Evolutionary conservation across 495 filamentous ascomycete species (phyloP), one percentile per base, ranked within the genome.

Genomic region (Rhizodiscina lignyota): DNA sequence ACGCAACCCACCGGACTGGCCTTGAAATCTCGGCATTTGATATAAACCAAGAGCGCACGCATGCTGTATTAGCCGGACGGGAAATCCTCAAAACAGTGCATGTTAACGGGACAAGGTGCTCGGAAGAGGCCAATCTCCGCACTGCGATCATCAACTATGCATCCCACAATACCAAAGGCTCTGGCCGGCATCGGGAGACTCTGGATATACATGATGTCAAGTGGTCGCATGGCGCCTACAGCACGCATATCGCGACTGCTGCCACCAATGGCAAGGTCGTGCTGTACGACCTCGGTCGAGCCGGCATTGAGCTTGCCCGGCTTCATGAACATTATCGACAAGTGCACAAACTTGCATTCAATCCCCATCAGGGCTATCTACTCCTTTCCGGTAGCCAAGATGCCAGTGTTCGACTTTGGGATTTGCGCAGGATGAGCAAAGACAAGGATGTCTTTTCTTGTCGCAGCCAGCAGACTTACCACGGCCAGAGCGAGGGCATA

Each of bases 311-410:
- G 50, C 64, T 77, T 35, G 75, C 73, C 37, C 73, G 83, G 37
- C 62, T 83, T 40, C 78, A 81, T 44, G 87, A 93, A 51, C 91
- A 94, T 55, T 71, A 67, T 38, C 79, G 91, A 35, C 87, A 94
- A 63, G 78, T 97, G 38, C 87, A 97, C 56, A 74, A 74, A 42
- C 63, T 97, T 24, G 84, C 83, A 28, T 82, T 94, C 56, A 94
- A 86, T 50, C 86, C 89, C 1, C 77, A 81, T 50, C 62, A 70
- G 40, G 74, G 77, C 35, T 72, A 70, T 38, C 70, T 74, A 62
- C 55, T 96, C 23, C 64, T 96, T 18, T 92, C 85, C 3, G 89
- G 81, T 18, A 86, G 86, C 51, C 85, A 94, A 58, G 89, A 96
- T 63, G 79, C 79, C 36, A 81, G 79, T 11, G 80, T 94, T 32